These are phyloP conservation scores for Globisporangium paroecandrum DNA, from an alignment of 352 stramenopile species.

Conservation along the genomic window DNA sequence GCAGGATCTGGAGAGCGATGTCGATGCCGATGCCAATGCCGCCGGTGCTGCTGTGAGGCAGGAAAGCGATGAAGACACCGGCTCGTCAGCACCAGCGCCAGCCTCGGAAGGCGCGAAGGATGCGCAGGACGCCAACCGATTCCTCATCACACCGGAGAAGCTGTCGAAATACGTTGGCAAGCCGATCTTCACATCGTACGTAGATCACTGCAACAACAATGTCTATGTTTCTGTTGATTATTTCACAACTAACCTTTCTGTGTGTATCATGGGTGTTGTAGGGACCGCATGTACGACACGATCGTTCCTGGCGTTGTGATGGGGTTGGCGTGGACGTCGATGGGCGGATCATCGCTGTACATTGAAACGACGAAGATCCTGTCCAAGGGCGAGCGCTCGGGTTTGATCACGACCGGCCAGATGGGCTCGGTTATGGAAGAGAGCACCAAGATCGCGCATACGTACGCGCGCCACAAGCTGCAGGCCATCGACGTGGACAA, in stretches of 20 bases:
- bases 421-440: constrained; percentile 99
- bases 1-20: constrained; percentile 63
- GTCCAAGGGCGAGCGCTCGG: constrained; percentile 60
- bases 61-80: constrained; percentile 42
- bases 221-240: neutral
- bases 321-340: constrained; percentile 98
- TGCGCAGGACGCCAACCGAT: constrained; percentile 56
- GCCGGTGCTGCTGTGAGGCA: constrained; percentile 21
- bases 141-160: constrained; percentile 92
- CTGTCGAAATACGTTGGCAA: constrained; percentile 98
- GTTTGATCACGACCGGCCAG: constrained; percentile 91
- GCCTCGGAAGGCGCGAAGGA: constrained; percentile 3
- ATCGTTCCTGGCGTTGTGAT: constrained; percentile 96
- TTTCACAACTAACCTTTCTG: constrained; percentile 3
- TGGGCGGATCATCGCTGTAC: constrained; percentile 98
- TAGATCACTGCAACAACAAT: constrained; percentile 12
- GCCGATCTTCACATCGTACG: constrained; percentile 93
- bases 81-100: neutral
- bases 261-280: constrained; percentile 19
- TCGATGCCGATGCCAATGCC: constrained; percentile 7
- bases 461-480: constrained; percentile 86
- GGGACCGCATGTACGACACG: constrained; percentile 96
- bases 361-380: constrained; percentile 92
- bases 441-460: constrained; percentile 96
- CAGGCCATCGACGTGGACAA: constrained; percentile 72